Evolutionary conservation across 805 yeast species (phyloP), one percentile per base, ranked within the genome.

Genomic region (Cyberlindnera samutprakarnensis): DNA sequence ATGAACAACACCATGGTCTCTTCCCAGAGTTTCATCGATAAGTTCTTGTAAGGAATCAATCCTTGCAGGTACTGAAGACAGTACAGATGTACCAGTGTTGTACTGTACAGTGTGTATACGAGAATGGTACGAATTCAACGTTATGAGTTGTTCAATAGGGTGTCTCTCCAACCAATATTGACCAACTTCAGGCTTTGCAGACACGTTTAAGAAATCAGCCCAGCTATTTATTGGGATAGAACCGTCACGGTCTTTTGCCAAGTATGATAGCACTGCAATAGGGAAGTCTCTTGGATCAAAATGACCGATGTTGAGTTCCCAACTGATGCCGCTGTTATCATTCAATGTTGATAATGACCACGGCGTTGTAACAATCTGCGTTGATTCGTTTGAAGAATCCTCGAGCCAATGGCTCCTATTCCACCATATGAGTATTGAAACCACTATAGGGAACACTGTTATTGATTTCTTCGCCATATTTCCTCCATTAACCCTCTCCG

Each of bases 171-270:
- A 19, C 35, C 33, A 36, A 16, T 27, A 24, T 3, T 24, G 28
- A 1, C 54, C 54, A n/a, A 41, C 24, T 2, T 18, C 35, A 4
- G 54, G 42, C 38, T 43, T 49, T 10, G 22, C 33, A 4, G 31
- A 38, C 16, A 27, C 32, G 23, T 40, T 28, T 2, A 43, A 24
- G 12, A 44, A 23, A 8, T 41, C 39, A 6, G 25, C 28, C 54
- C 52, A 49, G 2, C 31, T 23, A 8, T 35, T 1, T 14, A 34
- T 14, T 0, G 51, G 49, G 4, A 48, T 28, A 2, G 13, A 20
- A 9, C 20, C 17, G 2, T 14, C 11, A 3, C 22, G 15, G 6
- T 12, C 10, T 2, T 22, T 11, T 6, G 15, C 2, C 10, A 34
- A 20, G 25, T 41, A 28, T 10, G 20, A 7, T 3, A 41, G 29